Evolutionary conservation across 2,329 filamentous ascomycete species (phyloP), one percentile per base, ranked within the genome.

Genomic region (Fusarium annulatum): DNA sequence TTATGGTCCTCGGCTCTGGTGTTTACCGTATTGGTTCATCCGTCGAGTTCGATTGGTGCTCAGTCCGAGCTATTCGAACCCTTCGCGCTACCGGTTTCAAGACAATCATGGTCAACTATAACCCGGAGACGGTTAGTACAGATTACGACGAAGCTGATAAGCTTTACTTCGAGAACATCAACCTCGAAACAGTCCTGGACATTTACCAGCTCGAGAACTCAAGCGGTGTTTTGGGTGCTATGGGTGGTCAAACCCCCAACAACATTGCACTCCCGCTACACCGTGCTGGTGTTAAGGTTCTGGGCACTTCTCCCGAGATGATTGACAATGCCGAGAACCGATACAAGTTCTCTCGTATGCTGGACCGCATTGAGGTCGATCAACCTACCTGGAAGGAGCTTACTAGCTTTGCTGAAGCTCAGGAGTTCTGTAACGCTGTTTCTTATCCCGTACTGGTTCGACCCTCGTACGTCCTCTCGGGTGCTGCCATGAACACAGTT

Each of bases 21-120:
- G 95, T 98, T 15, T 98, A 98, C 87, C 91, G 96, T 69, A 99
- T 99, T 74, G 96, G 96, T 75, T 98, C 95, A 0, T 98, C 96
- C 0, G 96, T 99, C 67, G 96, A 99, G 81, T 99, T 99, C 82
- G 96, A 99, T 83, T 99, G 96, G 96, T 98, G 96, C 82, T 97
- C 96, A 9, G 96, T 99, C 34, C 89, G 96, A 68, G 94, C 96
- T 10, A 97, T 98, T 71, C 92, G 96, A 72, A 98, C 96, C 4
- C 88, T 99, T 12, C 91, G 96, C 57, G 90, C 94, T 74, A 89
- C 92, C 68, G 93, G 93, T 5, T 91, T 92, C 86, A 98, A 98
- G 88, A 98, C 96, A 0, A 91, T 98, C 79, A 98, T 98, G 96
- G 91, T 97, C 56, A 97, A 97, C 78, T 94, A 93, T 80, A 97